Percentiles rank a stretch among this genome's conserved stretches.
These are phyloP conservation scores for Malus hybrid DNA, from an alignment of 331 rosid species.

Conservation along the genomic window DNA sequence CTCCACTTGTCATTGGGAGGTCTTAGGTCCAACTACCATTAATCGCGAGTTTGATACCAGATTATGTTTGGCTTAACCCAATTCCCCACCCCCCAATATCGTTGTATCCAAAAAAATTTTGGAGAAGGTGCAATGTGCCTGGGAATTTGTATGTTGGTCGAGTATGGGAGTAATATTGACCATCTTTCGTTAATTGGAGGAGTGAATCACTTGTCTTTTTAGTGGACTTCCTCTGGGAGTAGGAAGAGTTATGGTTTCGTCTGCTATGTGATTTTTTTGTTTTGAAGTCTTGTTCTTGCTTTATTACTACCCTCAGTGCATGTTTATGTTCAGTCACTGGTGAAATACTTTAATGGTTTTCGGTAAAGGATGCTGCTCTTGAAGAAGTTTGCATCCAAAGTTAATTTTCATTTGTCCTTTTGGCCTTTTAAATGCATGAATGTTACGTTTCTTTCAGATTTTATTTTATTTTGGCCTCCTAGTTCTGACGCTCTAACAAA, in stretches of 20 bases:
- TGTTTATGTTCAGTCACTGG: neutral
- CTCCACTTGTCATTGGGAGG: too few species aligned
- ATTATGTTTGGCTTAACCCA: too few species aligned
- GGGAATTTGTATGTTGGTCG: neutral
- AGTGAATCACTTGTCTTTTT: neutral
- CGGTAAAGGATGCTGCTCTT: neutral
- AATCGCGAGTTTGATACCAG: too few species aligned
- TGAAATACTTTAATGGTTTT: neutral
- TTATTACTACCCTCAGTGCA: neutral
- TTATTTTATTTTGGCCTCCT: neutral
- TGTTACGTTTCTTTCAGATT: neutral
- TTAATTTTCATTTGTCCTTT: neutral
- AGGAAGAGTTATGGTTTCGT: neutral
- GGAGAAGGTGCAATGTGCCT: neutral
- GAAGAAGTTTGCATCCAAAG: neutral
- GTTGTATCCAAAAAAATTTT: too few species aligned
- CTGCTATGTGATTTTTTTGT: neutral
- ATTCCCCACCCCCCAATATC: too few species aligned
- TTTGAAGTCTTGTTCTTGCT: neutral
- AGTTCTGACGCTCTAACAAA: conserved; percentile 2
- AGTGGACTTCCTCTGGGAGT: neutral
- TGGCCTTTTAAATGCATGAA: neutral
- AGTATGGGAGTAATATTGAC: neutral
- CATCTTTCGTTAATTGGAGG: neutral
- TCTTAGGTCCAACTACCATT: too few species aligned